Evolutionary conservation across 441 rosid genomes (phyloP).

Genomic region (Sinapis alba): DNA sequence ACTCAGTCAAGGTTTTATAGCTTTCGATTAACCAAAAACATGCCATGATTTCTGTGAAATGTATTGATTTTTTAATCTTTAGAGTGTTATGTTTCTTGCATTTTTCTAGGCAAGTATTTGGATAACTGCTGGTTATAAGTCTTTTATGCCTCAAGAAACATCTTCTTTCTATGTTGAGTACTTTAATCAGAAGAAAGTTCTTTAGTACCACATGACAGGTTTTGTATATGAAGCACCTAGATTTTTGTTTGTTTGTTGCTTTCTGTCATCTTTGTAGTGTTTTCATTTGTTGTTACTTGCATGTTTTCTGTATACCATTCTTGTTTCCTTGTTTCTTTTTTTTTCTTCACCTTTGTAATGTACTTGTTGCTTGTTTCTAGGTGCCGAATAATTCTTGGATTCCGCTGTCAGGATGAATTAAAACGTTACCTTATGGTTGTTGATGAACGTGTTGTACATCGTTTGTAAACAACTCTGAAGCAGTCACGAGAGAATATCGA

Average conservation of each 20-base stretch:
- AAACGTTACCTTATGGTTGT: not conserved
- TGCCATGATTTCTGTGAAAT: not conserved
- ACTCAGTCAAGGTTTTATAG: not conserved
- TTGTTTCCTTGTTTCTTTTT: not conserved
- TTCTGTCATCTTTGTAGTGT: not conserved
- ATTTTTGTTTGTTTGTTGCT: not conserved
- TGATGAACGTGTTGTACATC: not conserved
- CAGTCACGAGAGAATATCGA: not conserved
- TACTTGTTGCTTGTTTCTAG: not conserved
- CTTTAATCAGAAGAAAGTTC: not conserved
- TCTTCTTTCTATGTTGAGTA: not conserved
- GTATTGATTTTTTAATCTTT: not conserved
- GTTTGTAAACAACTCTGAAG: not conserved
- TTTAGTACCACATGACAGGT: not conserved
- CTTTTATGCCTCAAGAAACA: not conserved
- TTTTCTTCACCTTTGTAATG: not conserved
- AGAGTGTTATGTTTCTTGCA: not conserved
- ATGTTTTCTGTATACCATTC: not conserved
- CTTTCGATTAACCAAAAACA: not conserved
- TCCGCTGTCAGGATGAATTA: not conserved
- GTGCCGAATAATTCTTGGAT: not conserved
- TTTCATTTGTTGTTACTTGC: not conserved
- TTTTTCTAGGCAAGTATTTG: not conserved
- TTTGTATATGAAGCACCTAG: not conserved
- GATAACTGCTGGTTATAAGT: not conserved